These are phyloP conservation scores for Pestalotiopsis sp. DNA, from an alignment of 2,329 filamentous ascomycete species.

Conservation along the genomic window DNA sequence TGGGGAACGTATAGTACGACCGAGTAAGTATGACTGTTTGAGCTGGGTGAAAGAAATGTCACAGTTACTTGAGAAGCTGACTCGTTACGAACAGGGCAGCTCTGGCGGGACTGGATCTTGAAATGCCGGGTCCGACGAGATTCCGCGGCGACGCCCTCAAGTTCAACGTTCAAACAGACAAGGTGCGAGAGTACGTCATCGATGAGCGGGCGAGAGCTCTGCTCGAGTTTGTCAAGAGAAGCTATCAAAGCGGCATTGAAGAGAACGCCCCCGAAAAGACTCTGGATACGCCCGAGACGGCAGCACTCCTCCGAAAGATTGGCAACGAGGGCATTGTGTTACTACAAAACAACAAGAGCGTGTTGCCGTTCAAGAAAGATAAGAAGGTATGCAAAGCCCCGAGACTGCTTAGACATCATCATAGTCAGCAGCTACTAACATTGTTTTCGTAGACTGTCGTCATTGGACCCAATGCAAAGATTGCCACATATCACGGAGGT, in stretches of 20 bases:
- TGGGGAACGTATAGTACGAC: slow-evolving; percentile 58
- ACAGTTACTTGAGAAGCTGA: not conserved
- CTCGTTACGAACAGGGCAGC: slow-evolving; percentile 30
- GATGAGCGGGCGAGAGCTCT: slow-evolving; percentile 61
- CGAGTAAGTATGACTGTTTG: slow-evolving; percentile 25
- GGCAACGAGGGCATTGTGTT: slow-evolving; percentile 73
- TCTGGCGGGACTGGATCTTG: slow-evolving; percentile 47
- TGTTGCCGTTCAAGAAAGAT: slow-evolving; percentile 65
- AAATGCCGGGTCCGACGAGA: slow-evolving; percentile 61
- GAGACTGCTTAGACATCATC: not conserved
- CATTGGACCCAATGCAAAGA: slow-evolving; percentile 60
- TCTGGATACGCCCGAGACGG: slow-evolving; percentile 62
- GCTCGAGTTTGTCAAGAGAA: slow-evolving; percentile 61
- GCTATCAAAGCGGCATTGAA: slow-evolving; percentile 53
- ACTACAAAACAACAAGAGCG: slow-evolving; percentile 68
- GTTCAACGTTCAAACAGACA: slow-evolving; percentile 57
- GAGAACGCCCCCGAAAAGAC: slow-evolving; percentile 57
- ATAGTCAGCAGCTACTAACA: not conserved
- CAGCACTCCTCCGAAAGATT: slow-evolving; percentile 64
- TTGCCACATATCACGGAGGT: slow-evolving; percentile 62
- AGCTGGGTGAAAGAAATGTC: too few relatives aligned
- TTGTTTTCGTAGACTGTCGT: slow-evolving; percentile 43
- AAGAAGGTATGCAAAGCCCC: slow-evolving; percentile 47
- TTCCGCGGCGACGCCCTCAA: slow-evolving; percentile 54
- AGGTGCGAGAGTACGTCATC: slow-evolving; percentile 56